Evolutionary conservation across 2,329 filamentous ascomycete genomes (phyloP), one percentile per base, ranked within the genome.

Genomic region (Gnomoniopsis sp.): DNA sequence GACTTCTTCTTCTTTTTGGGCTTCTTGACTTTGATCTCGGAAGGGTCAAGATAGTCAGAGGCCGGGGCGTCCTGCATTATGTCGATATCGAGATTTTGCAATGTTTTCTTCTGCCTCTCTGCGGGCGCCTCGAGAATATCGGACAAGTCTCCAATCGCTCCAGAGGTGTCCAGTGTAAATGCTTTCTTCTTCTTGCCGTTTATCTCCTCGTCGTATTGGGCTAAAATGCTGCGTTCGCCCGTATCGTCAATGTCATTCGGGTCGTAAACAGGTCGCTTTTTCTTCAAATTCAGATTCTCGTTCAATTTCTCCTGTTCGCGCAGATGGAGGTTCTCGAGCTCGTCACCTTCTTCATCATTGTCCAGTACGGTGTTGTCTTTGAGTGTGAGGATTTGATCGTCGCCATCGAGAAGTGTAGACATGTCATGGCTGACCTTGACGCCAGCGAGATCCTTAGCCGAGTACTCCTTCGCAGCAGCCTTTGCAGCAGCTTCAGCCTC

Each of bases 171-270:
- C 17, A 99, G 78, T 0, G 90, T 96, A 67, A 99, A 99, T 17
- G 57, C n/a, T 71, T 96, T 96, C 57, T 82, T 79, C 76, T 96
- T 95, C 75, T 96, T 96, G 57, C 92, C 92, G 38, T 89, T 85
- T 55, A 97, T 96, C 69, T 96, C 93, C 64, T 98, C 95, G 67
- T 98, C 95, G 69, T 99, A 99, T 66, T 99, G 93, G 15, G 90
- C 85, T 46, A 99, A 76, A 23, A 99, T 86, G 6, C 83, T 82
- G 19, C 81, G 81, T 59, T 87, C 79, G 14, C 83, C 88, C 23
- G 82, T 82, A 30, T 86, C 82, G 48, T 89, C 88, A 36, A 88
- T 78, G 58, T 88, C 86, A 62, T 91, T 88, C 0, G 93, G 93
- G 67, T 99, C 91, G 72, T 99, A 99, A 1, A 87, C 87, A 0